Evolutionary conservation across 225 moss, liverwort and hornwort species (phyloP), one percentile per base, ranked within the genome.

Genomic region (Sphagnum contortum): DNA sequence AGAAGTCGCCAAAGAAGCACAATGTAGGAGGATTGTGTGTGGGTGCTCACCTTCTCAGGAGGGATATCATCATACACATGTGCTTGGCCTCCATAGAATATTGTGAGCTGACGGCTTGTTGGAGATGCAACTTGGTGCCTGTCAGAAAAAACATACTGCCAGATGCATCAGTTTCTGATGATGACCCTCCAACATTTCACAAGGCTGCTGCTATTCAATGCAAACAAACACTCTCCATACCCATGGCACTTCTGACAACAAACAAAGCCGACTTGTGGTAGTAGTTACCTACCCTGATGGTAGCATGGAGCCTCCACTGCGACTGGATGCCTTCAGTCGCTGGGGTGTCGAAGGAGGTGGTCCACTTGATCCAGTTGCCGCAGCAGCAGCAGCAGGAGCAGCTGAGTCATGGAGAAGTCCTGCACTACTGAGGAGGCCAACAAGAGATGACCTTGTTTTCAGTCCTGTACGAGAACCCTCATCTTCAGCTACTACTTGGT

Each of bases 31-130:
- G 29, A 29, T 29, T 29, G 29, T 29, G 29, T 29, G 29, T 55
- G 45, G 5, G 65, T 53, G 6, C 77, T 73, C 68, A 92, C 96
- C 92, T 92, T 92, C 49, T 90, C 96, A 48, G 87, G 88, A 29
- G 92, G 87, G 62, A 98, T 92, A 71, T 98, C 96, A 69, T 98
- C 96, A 63, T 90, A 98, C 5, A 98, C 96, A 62, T 98, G 96
- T 51, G 96, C 96, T 74, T 92, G 88, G 49, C 96, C 96, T 66
- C 92, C 96, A 58, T 98, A 98, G 70, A 98, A 98, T 59, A 98
- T 91, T 45, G 96, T 98, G 48, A 98, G 80, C 77, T 98, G 96
- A 61, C 92, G 80, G 78, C 89, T 98, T 49, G 90, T 76, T 73
- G 89, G 74, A 13, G 88, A 65, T 50, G 92, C 73, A 69, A 83